Base-by-base conservation (phyloP, 805 yeast genomes). In the Saccharomycopsis oosterbeekiorum region DNA sequence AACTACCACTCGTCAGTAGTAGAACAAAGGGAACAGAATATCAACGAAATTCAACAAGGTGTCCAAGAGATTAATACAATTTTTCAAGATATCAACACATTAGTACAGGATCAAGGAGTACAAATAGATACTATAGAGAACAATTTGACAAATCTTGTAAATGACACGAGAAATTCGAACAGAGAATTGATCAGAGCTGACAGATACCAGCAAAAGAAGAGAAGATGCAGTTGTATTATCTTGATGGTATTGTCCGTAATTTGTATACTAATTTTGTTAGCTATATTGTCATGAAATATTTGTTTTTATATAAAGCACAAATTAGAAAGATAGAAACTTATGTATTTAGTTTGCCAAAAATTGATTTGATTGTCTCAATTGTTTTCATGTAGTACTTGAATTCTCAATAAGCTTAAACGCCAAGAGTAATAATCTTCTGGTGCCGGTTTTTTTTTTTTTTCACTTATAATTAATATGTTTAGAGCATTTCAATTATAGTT, bases 51-150 rank as follows among this genome's bases (percentile, higher is more conserved):
- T 9, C 84, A 86, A 53, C 82, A 83, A 51, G 96, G 96, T 0
- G 89, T 91, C 11, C 81, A 79, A 59, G 97, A 92, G 66, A 89
- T 92, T 51, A 91, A 92, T 71, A 79, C 90, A 10, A 91, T 92
- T 3, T 91, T 90, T 71, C 84, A 84, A 66, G 96, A 91, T 68
- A 72, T 92, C 61, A 90, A 91, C 15, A 80, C 83, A 43, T 74
- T 92, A 67, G 94, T 92, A 1, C 77, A 80, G 59, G 92, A 89
- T 71, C 97, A 92, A 70, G 97, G 96, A 5, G 84, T 81, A 37
- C 91, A 88, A 66, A 79, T 92, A 17, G 96, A 90, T 68, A 83
- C 91, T 0, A 83, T 92, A 17, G 97, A 90, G 69, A 89, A 86
- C 64, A 90, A 90, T 71, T 77, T 92, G 55, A 73, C 84, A 29